Conservation (phyloP, 73 alveolate genomes). For the Paramecium pentaurelia region DNA sequence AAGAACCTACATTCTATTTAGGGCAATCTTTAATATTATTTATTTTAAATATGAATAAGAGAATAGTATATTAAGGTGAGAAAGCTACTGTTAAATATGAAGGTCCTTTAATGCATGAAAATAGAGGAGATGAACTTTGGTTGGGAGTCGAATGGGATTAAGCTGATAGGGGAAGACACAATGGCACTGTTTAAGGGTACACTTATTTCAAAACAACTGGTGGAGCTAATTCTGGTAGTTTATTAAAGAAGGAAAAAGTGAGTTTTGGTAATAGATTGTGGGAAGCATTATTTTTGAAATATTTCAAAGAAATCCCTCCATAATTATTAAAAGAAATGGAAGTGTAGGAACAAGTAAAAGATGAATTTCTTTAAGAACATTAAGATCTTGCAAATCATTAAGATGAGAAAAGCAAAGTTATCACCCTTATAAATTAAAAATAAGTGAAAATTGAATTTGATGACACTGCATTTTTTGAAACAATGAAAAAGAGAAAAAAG, state of each 20-base stretch:
- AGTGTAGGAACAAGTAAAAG: background rate
- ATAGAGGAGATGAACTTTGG: slow-evolving; percentile 90
- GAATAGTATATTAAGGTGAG: slow-evolving; percentile 67
- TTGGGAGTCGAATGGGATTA: slow-evolving; percentile 97
- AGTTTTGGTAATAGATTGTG: slow-evolving; percentile 31
- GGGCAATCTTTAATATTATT: background rate
- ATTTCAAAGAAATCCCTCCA: slow-evolving; percentile 61
- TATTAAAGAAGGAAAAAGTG: slow-evolving; percentile 48
- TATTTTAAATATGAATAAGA: slow-evolving; percentile 35
- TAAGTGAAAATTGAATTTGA: slow-evolving; percentile 56
- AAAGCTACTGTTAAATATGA: slow-evolving; percentile 74
- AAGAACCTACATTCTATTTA: background rate
- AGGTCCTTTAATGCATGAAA: slow-evolving; percentile 73
- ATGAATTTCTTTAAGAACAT: background rate
- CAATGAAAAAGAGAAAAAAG: slow-evolving; percentile 52
- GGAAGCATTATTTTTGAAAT: slow-evolving; percentile 54
- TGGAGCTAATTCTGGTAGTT: slow-evolving; percentile 54
- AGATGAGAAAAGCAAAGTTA: background rate
- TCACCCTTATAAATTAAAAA: background rate
- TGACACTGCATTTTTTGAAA: slow-evolving; percentile 59
- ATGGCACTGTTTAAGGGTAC: slow-evolving; percentile 92
- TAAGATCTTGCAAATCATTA: background rate
- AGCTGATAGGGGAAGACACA: slow-evolving; percentile 85
- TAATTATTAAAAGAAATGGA: slow-evolving; percentile 10
- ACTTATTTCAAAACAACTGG: slow-evolving; percentile 70